These are phyloP conservation scores for Epicoccum sorghinum DNA, from an alignment of 2,329 filamentous ascomycete genomes.

Conservation along the genomic window DNA sequence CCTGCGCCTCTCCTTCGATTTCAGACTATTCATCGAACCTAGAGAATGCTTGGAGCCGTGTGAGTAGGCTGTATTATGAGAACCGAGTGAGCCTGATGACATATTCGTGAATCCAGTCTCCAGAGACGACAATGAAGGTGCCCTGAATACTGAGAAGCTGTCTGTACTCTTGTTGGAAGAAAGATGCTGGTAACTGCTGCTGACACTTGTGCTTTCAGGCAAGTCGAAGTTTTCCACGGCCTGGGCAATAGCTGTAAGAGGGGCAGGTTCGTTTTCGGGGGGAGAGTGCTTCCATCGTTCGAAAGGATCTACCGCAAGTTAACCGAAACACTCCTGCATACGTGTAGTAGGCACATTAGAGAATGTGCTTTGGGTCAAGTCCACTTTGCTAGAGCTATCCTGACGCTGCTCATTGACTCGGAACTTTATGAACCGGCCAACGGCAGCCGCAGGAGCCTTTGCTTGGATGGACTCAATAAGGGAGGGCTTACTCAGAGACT, in stretches of 20 bases:
- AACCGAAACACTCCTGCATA: constrained; percentile 37
- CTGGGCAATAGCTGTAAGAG: constrained; percentile 67
- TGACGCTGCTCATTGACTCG: constrained; percentile 17
- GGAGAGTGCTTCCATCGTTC: constrained; percentile 74
- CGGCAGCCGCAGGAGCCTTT: not conserved
- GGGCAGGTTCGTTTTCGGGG: constrained; percentile 71
- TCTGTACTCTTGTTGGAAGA: constrained; percentile 57
- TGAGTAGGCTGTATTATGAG: constrained; percentile 63
- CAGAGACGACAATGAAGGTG: constrained; percentile 60
- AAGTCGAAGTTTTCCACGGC: constrained; percentile 56
- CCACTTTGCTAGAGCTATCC: not conserved
- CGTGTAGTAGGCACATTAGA: constrained; percentile 18
- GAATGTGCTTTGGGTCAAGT: constrained; percentile 4
- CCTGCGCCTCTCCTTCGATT: constrained; percentile 62
- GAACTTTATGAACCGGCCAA: constrained; percentile 33
- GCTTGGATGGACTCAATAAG: constrained; percentile 17
- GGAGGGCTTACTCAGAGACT: constrained; percentile 46
- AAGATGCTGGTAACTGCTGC: constrained; percentile 53
- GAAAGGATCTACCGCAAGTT: constrained; percentile 64
- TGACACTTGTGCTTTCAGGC: constrained; percentile 39
- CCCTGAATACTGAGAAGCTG: constrained; percentile 57
- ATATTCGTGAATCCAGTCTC: constrained; percentile 57
- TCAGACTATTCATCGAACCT: constrained; percentile 61
- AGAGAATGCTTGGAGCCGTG: constrained; percentile 63
- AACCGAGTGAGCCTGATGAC: constrained; percentile 61